A percentile compares a stretch with the other conserved stretches of the same genome.
phyloP scores from a whole-genome alignment of 768 basidiomycete genomes.

The Phanerochaete sordida region DNA sequence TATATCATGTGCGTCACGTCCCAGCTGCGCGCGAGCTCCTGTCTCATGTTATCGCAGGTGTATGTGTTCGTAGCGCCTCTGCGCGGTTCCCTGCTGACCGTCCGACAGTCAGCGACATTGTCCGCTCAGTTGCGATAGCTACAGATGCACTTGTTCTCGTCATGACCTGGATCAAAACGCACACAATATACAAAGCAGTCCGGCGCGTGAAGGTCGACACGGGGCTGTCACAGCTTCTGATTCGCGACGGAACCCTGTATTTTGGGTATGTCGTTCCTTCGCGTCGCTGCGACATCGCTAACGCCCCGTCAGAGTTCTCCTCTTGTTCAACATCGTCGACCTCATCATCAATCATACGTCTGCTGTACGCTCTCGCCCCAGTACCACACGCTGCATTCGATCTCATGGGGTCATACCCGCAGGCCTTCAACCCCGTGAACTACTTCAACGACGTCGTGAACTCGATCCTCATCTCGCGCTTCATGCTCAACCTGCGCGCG shows the following conservation, averaged over 20 bases:
- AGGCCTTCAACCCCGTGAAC: constrained; percentile 8
- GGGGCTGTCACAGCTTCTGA: constrained; percentile 1
- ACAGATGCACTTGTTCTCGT: constrained; percentile 9
- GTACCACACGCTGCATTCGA: no score
- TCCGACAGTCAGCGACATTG: constrained; percentile 3
- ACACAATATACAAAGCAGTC: constrained; percentile 1
- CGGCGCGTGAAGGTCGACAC: neutral
- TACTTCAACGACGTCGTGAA: constrained; percentile 9
- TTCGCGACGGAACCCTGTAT: constrained; percentile 8
- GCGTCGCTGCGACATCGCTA: neutral
- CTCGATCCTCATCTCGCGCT: constrained; percentile 13
- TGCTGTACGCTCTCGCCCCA: neutral
- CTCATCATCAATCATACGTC: constrained; percentile 1
- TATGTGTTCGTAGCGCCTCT: neutral
- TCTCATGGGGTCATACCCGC: neutral
- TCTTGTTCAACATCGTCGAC: constrained; percentile 7
- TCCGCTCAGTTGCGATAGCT: constrained; percentile 5
- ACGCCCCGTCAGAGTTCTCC: neutral
- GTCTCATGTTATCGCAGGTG: neutral
- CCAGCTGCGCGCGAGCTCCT: neutral
- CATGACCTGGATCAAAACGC: constrained; percentile 12
- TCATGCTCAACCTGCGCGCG: constrained; percentile 14
- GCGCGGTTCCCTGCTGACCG: neutral
- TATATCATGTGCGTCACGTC: neutral
- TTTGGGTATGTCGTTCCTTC: neutral